phyloP scores from a whole-genome alignment of 108 stramenopile genomes.

The Schizochytrium sp. region DNA sequence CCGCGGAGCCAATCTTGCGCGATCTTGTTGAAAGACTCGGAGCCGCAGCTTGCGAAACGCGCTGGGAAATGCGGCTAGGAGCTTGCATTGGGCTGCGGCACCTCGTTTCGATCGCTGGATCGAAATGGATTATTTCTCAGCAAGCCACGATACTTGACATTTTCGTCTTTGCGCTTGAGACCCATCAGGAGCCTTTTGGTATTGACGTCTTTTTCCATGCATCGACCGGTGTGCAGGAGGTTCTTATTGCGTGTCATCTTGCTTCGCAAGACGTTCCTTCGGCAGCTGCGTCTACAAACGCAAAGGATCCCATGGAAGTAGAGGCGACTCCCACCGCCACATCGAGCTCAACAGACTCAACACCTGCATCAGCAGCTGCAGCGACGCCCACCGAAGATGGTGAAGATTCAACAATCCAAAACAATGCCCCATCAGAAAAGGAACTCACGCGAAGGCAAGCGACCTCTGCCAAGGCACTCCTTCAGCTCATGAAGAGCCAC shows the following conservation, averaged over 20 bases:
- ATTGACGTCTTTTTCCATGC: not conserved
- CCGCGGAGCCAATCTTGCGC: not conserved
- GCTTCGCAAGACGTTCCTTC: not conserved
- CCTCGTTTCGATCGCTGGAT: not conserved
- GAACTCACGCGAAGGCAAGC: not conserved
- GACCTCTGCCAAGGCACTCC: not conserved
- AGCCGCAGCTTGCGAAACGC: not conserved
- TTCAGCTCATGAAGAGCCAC: not conserved
- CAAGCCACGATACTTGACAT: not conserved
- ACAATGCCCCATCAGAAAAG: not conserved
- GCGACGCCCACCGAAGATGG: too few relatives aligned
- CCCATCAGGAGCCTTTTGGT: not conserved
- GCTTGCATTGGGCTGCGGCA: not conserved
- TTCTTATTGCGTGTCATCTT: not conserved
- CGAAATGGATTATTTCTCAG: not conserved
- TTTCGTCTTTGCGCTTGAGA: not conserved
- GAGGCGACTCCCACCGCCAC: too few relatives aligned
- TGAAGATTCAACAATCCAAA: too few relatives aligned
- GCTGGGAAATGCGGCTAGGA: not conserved
- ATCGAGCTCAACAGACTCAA: too few relatives aligned
- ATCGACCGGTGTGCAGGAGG: not conserved
- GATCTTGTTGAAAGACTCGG: not conserved
- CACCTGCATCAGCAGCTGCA: too few relatives aligned
- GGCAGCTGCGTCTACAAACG: too few relatives aligned
- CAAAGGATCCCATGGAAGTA: too few relatives aligned